Evolutionary conservation across 179 eudicot species (phyloP).

Genomic region (Nepenthes alata): DNA sequence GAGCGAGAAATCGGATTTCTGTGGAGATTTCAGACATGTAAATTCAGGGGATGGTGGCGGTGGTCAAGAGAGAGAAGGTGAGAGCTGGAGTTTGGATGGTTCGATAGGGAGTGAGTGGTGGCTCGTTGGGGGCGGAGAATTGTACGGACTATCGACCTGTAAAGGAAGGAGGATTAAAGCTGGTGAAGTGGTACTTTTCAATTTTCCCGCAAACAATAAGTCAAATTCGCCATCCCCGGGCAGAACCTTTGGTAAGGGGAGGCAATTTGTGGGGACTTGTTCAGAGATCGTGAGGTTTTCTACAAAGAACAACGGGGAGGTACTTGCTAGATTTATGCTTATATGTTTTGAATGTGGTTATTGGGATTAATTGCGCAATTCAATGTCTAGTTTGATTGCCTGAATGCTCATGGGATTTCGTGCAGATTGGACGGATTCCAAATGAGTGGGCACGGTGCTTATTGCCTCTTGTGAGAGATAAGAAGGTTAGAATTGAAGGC

Average conservation of each 20-base stretch:
- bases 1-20: background rate
- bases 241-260: constrained; percentile 58
- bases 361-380: background rate
- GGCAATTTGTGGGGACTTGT: constrained; percentile 24
- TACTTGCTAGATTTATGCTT: constrained; percentile 9
- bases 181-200: constrained; percentile 66
- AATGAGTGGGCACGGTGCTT: constrained; percentile 93
- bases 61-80: constrained; percentile 13
- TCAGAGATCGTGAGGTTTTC: constrained; percentile 91
- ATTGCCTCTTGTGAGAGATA: constrained; percentile 76
- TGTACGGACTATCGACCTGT: constrained; percentile 70
- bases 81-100: constrained; percentile 10
- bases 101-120: constrained; percentile 58
- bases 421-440: constrained; percentile 89
- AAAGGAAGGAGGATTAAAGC: constrained; percentile 60
- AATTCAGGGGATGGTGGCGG: constrained; percentile 3
- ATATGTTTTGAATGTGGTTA: background rate
- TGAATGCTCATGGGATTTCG: background rate
- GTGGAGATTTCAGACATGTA: constrained; percentile 4
- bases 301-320: constrained; percentile 67
- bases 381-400: background rate
- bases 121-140: constrained; percentile 61
- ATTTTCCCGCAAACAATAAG: constrained; percentile 38
- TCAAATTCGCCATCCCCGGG: constrained; percentile 27
- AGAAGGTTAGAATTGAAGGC: constrained; percentile 59